These are phyloP conservation scores for Ogataea sp. DNA, from an alignment of 805 yeast species.

Conservation along the genomic window DNA sequence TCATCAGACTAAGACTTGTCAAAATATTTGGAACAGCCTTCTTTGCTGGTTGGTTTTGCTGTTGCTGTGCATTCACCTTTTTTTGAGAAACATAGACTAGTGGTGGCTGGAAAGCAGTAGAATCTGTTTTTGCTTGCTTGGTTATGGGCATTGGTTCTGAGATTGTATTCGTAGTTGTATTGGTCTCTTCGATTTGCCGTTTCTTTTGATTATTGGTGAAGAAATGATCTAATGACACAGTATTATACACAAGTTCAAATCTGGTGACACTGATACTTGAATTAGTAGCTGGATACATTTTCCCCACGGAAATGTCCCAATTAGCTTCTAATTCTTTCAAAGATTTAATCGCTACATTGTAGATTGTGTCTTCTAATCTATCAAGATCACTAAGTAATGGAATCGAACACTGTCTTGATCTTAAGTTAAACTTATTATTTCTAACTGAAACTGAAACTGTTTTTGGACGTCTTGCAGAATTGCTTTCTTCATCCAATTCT, in stretches of 20 bases:
- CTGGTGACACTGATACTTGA: slow-evolving; percentile 46
- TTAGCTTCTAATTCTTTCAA: slow-evolving; percentile 14
- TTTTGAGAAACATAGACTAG: neutral
- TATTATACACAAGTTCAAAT: slow-evolving; percentile 34
- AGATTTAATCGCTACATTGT: slow-evolving; percentile 11
- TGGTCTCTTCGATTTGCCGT: no score
- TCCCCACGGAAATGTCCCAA: slow-evolving; percentile 17
- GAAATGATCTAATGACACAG: slow-evolving; percentile 19
- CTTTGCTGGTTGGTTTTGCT: no score
- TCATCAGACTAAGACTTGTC: no score
- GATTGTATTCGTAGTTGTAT: no score
- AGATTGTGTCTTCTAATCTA: slow-evolving; percentile 23
- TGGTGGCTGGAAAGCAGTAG: no score
- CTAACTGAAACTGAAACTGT: slow-evolving; percentile 37
- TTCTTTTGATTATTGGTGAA: neutral
- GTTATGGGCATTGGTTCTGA: neutral
- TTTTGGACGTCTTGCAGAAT: slow-evolving; percentile 38
- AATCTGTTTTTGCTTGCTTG: no score
- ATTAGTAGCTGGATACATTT: slow-evolving; percentile 40
- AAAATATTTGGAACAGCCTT: no score
- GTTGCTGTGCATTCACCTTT: neutral
- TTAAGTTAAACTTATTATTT: slow-evolving; percentile 16
- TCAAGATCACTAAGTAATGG: slow-evolving; percentile 29
- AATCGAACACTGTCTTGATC: slow-evolving; percentile 35
- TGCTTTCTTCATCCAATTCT: slow-evolving; percentile 65